Conservation (phyloP, 495 filamentous ascomycete genomes). For the Neurospora tetrasperma region DNA sequence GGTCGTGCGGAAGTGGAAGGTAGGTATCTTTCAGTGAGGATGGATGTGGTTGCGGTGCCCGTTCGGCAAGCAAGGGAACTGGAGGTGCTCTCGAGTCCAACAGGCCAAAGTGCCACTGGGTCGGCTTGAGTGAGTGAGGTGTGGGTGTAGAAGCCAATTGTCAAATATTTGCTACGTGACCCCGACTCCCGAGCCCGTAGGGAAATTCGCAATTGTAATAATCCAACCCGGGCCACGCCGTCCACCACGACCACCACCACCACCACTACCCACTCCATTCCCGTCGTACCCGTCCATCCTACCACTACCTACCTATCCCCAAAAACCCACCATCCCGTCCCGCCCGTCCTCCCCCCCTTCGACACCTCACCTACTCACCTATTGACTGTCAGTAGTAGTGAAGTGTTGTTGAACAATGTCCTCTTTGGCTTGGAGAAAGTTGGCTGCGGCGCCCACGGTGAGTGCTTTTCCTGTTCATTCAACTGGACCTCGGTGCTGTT, state of each 20-base stretch:
- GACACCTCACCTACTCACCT: slow-evolving; percentile 5
- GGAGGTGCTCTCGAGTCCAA: background rate
- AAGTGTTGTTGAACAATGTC: slow-evolving; percentile 32
- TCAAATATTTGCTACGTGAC: slow-evolving; percentile 17
- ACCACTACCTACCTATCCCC: background rate
- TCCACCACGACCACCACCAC: background rate
- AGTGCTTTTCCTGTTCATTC: slow-evolving; percentile 15
- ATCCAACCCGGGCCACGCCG: background rate
- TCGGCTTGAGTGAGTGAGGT: background rate
- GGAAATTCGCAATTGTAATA: background rate
- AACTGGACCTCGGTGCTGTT: background rate
- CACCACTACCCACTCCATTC: background rate
- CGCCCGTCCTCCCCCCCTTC: slow-evolving; percentile 10
- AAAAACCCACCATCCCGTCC: slow-evolving; percentile 16
- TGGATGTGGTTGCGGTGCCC: background rate
- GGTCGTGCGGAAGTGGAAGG: background rate
- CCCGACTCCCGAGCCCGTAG: background rate
- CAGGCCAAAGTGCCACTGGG: background rate
- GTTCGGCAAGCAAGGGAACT: background rate
- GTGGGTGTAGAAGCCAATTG: background rate
- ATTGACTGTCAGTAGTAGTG: background rate
- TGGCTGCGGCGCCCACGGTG: slow-evolving; percentile 35
- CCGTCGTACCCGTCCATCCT: background rate
- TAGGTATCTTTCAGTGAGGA: background rate
- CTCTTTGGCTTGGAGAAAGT: slow-evolving; percentile 41